Conservation (phyloP, 768 basidiomycete genomes). For the Tylopilus felleus region DNA sequence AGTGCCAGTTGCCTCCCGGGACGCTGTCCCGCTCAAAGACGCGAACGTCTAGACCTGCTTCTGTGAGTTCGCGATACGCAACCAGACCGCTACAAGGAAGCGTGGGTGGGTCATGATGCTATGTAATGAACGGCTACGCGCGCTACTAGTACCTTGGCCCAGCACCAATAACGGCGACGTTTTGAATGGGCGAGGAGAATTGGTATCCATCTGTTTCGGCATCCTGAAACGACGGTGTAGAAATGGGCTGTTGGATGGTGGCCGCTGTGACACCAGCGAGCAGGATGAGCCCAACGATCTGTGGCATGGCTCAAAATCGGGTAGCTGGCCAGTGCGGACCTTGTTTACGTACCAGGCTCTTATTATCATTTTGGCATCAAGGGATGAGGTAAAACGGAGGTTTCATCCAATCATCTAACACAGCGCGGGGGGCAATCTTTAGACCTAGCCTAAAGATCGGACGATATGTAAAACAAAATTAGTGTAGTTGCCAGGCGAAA, state of each 20-base stretch:
- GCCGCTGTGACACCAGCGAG: neutral
- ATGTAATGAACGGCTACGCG: neutral
- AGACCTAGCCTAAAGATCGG: no score
- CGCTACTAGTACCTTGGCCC: constrained; percentile 10
- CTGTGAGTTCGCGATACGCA: constrained; percentile 12
- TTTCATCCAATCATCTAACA: no score
- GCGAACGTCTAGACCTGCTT: constrained; percentile 15
- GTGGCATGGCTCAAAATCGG: no score
- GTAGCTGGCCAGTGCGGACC: no score
- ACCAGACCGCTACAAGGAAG: constrained; percentile 2
- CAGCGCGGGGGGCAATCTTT: no score
- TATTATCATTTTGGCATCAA: no score
- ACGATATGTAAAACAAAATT: no score
- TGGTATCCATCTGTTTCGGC: neutral
- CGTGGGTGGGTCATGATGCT: neutral
- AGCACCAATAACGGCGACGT: constrained; percentile 13
- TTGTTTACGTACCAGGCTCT: no score
- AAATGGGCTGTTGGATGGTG: constrained; percentile 1
- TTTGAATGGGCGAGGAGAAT: constrained; percentile 13
- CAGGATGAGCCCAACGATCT: neutral
- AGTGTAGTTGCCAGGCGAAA: no score
- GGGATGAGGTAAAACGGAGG: no score
- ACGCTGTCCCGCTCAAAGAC: constrained; percentile 16
- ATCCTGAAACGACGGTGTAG: neutral
- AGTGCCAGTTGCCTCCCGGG: constrained; percentile 15